Evolutionary conservation across 768 basidiomycete species (phyloP).

Genomic region (Neoboletus subvelutipes): DNA sequence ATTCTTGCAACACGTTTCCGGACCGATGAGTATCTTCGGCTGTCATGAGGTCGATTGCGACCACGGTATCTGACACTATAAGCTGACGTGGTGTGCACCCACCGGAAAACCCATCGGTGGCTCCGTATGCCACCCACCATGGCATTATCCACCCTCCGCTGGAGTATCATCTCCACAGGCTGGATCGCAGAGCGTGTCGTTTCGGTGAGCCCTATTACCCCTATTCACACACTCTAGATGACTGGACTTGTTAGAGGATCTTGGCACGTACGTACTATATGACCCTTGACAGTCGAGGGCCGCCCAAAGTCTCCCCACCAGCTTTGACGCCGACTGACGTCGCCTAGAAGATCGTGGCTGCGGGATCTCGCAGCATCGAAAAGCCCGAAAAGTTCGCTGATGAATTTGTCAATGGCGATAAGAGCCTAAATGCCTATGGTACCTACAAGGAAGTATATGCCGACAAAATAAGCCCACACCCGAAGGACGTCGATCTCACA

Average conservation of each 20-base stretch:
- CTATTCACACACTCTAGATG: background rate
- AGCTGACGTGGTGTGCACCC: background rate
- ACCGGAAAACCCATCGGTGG: background rate
- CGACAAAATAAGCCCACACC: background rate
- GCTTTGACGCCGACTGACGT: background rate
- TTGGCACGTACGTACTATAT: background rate
- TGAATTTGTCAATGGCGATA: background rate
- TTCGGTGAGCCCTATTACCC: constrained; percentile 30
- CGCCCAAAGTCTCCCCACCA: background rate
- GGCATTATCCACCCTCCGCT: background rate
- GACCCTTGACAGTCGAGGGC: background rate
- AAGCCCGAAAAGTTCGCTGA: background rate
- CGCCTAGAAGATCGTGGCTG: background rate
- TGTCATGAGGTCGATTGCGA: background rate
- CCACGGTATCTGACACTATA: background rate
- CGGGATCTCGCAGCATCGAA: background rate
- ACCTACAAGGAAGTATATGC: background rate
- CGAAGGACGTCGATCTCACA: background rate
- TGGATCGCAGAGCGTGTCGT: constrained; percentile 5
- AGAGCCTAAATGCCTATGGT: background rate
- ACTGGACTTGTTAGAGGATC: background rate
- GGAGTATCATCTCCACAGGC: background rate
- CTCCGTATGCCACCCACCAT: background rate
- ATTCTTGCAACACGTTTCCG: constrained; percentile 21
- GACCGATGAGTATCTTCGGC: background rate